These are phyloP conservation scores for Myotisia sp. DNA, from an alignment of 2,329 filamentous ascomycete genomes.

Conservation along the genomic window DNA sequence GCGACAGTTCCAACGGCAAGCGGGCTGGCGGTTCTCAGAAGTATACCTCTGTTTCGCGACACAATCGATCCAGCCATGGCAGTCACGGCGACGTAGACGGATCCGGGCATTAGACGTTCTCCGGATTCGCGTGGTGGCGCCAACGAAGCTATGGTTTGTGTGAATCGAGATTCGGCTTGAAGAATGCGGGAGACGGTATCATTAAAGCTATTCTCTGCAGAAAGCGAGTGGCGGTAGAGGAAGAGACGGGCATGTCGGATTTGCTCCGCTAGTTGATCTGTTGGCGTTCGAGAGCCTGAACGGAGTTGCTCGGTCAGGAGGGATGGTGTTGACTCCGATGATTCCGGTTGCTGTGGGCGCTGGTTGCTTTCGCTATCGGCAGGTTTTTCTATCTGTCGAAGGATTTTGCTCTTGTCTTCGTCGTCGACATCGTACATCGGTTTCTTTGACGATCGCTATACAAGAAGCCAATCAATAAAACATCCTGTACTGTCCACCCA, in stretches of 20 bases:
- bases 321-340: neutral
- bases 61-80: constrained; percentile 92
- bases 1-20: constrained; percentile 67
- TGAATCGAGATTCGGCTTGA: constrained; percentile 76
- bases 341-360: neutral
- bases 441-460: constrained; percentile 9
- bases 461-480: too few species aligned
- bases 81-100: constrained; percentile 82
- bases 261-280: constrained; percentile 72
- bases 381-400: constrained; percentile 7
- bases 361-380: too few species aligned
- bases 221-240: constrained; percentile 59
- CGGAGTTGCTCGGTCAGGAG: neutral
- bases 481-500: neutral
- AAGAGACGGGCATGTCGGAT: constrained; percentile 68
- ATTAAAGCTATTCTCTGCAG: constrained; percentile 73
- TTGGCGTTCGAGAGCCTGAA: constrained; percentile 48
- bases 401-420: constrained; percentile 2
- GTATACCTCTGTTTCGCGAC: constrained; percentile 69
- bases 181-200: constrained; percentile 65
- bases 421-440: constrained; percentile 14
- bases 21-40: constrained; percentile 64
- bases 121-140: constrained; percentile 73
- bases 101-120: constrained; percentile 78
- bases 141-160: constrained; percentile 72